Evolutionary conservation across 805 yeast genomes (phyloP), one percentile per base, ranked within the genome.

Genomic region (Yarrowia hollandica): DNA sequence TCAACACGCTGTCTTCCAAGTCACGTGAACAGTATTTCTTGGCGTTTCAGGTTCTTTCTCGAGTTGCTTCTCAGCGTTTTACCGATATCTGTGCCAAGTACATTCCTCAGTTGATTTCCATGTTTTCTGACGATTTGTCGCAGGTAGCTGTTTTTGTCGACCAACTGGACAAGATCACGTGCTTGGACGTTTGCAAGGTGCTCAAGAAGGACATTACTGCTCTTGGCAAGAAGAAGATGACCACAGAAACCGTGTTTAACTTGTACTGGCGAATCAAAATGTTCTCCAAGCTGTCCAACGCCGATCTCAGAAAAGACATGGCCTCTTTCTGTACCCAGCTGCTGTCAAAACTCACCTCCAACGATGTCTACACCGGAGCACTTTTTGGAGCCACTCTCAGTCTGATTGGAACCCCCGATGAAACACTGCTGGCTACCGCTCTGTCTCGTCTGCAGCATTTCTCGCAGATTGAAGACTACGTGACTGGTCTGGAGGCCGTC

Each of bases 241-340:
- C 19, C 22, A 31, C 55, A 0, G 39, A 48, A 12, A 22, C 21
- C 22, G 30, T 48, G 10, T 48, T 48, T 25, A 22, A 33, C 15
- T 39, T 48, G 19, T 48, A 33, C 12, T 48, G 55, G 55, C 30
- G 55, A 33, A 22, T 48, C 21, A n/a, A 16, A 15, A 28, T 48
- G 38, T 48, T 48, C n/a, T n/a, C 22, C 18, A 31, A 48, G 31
- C 30, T 48, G 21, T 9, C 39, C 15, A 31, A 31, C 12, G 8
- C 4, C 4, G 39, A 48, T 4, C 4, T 19, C 22, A 21, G n/a
- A 39, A n/a, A 22, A 30, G 38, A 21, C 3, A 11, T 31, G 22
- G 15, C 21, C 8, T 4, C 4, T 11, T 22, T 33, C 10, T 38
- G 16, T 9, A 3, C 4, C 4, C 2, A 21, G 15, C 16, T 48